Conservation (phyloP, 1,284 basidiomycete species). For the Cryptococcus sp. region DNA sequence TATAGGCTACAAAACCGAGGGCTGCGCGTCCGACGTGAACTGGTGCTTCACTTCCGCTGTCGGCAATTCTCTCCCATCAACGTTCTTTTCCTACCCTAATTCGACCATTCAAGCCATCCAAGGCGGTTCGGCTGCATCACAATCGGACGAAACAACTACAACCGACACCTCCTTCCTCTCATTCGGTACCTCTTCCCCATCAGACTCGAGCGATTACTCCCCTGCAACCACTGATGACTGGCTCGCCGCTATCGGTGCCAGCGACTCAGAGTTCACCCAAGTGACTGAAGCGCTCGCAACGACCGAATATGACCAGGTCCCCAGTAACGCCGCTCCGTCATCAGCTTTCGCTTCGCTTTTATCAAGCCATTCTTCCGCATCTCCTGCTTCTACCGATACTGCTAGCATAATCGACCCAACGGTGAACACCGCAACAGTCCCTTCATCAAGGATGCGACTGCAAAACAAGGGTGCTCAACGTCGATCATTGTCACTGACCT, state of each 20-base stretch:
- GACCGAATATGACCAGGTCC: constrained; percentile 25
- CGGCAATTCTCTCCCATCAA: constrained; percentile 60
- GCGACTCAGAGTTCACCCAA: constrained; percentile 14
- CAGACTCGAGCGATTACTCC: constrained; percentile 8
- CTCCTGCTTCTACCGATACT: constrained; percentile 2
- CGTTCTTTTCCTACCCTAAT: constrained; percentile 61
- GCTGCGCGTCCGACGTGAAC: constrained; percentile 61
- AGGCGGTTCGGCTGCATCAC: constrained; percentile 5
- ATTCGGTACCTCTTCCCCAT: constrained; percentile 23
- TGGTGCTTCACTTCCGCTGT: constrained; percentile 70
- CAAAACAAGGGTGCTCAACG: constrained; percentile 1
- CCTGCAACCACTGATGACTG: constrained; percentile 22
- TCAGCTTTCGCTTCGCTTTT: neutral
- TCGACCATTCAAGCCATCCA: constrained; percentile 20
- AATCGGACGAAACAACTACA: constrained; percentile 5
- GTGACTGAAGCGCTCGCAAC: constrained; percentile 28
- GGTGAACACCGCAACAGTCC: constrained; percentile 18
- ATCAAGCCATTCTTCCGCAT: neutral
- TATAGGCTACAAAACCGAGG: constrained; percentile 63
- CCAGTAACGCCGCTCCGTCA: neutral
- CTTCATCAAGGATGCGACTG: constrained; percentile 17
- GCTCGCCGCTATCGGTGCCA: constrained; percentile 22
- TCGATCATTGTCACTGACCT: constrained; percentile 7
- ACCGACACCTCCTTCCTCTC: constrained; percentile 21
- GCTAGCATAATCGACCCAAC: constrained; percentile 5